Evolutionary conservation across 169 alveolate genomes (phyloP).

Genomic region (Plasmodium cynomolgi): DNA sequence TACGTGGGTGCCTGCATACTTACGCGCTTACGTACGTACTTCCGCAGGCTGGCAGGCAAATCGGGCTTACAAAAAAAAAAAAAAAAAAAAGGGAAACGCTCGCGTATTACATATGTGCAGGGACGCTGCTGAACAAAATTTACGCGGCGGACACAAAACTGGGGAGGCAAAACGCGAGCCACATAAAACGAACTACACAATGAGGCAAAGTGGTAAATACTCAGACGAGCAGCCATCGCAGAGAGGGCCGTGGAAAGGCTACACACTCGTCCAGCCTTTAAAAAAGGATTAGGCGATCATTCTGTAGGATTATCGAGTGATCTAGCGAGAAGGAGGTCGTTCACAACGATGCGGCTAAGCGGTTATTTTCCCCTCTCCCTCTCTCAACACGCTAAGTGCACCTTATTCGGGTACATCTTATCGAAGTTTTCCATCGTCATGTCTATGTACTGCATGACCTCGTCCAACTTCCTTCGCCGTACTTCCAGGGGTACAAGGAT

Average conservation of each 20-base stretch:
- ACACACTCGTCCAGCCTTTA: neutral
- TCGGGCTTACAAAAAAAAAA: neutral
- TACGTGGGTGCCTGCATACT: neutral
- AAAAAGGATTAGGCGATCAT: neutral
- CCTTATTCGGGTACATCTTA: conserved; percentile 55
- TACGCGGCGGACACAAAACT: neutral
- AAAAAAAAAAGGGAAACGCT: neutral
- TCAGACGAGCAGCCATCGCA: neutral
- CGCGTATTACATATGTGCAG: neutral
- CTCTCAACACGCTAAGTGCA: conserved; percentile 25
- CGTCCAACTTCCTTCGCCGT: conserved; percentile 17
- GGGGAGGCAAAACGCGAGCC: neutral
- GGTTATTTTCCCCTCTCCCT: neutral
- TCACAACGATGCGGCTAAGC: neutral
- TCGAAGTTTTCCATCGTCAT: conserved; percentile 41
- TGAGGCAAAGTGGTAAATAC: neutral
- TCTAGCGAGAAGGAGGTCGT: neutral
- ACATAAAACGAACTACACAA: neutral
- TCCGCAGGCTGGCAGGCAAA: neutral
- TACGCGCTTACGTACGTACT: neutral
- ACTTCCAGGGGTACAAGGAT: conserved; percentile 41
- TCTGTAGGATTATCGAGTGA: neutral
- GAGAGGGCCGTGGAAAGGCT: neutral
- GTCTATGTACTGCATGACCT: conserved; percentile 55
- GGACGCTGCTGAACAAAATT: neutral